These are phyloP conservation scores for Vaccinium darrowii DNA, from an alignment of 148 eudicot genomes.

Conservation along the genomic window DNA sequence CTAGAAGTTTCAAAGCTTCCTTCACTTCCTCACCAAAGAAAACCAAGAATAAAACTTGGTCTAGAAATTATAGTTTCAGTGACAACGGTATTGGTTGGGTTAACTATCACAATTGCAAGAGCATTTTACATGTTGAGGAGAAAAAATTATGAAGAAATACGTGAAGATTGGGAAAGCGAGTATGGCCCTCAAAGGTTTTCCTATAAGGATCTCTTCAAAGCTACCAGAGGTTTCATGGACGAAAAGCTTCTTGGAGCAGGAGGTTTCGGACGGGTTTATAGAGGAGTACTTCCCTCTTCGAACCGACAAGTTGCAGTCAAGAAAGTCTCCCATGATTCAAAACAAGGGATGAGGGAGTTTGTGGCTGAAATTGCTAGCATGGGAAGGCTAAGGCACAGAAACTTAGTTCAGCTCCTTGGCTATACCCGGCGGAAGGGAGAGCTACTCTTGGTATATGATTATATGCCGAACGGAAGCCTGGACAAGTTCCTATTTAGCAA, in stretches of 20 bases:
- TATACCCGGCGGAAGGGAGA: slow-evolving; percentile 28
- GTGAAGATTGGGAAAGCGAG: slow-evolving; percentile 13
- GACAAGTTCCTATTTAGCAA: slow-evolving; percentile 34
- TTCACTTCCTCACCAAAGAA: neutral
- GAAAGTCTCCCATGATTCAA: slow-evolving; percentile 40
- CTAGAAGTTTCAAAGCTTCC: slow-evolving; percentile 13
- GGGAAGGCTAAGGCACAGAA: slow-evolving; percentile 47
- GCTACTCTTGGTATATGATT: neutral
- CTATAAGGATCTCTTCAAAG: slow-evolving; percentile 34
- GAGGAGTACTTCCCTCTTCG: slow-evolving; percentile 30
- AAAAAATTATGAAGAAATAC: neutral
- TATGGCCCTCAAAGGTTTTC: slow-evolving; percentile 28
- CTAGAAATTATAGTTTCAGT: neutral
- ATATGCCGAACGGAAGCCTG: slow-evolving; percentile 49
- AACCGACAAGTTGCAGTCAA: slow-evolving; percentile 34
- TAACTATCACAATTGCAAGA: neutral
- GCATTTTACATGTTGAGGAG: neutral
- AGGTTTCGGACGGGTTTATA: slow-evolving; percentile 49
- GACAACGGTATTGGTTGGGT: neutral
- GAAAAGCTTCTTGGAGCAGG: slow-evolving; percentile 37
- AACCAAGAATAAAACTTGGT: neutral
- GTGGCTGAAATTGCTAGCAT: slow-evolving; percentile 36
- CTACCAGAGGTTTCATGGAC: slow-evolving; percentile 42
- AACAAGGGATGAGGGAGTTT: slow-evolving; percentile 43
- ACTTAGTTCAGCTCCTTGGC: slow-evolving; percentile 45